phyloP scores from a whole-genome alignment of 345 rosid genomes.

The Arabidopsis arenosa region DNA sequence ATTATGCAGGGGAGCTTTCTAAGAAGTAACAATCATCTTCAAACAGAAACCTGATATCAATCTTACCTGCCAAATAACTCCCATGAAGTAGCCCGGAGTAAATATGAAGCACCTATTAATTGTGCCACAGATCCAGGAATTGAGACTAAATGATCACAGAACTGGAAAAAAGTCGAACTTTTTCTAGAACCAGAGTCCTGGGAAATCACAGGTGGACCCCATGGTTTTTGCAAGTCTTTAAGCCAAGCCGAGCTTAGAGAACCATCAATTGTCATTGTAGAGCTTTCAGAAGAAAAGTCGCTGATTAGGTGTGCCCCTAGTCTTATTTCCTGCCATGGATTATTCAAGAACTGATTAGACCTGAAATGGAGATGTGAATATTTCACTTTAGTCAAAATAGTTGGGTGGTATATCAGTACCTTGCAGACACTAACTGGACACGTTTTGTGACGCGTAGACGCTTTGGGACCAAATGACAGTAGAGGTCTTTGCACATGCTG shows the following conservation, averaged over 20 bases:
- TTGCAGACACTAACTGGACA: constrained; percentile 90
- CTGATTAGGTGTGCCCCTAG: constrained; percentile 72
- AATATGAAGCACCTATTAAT: constrained; percentile 84
- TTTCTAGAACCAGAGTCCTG: constrained; percentile 62
- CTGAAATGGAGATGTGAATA: constrained; percentile 35
- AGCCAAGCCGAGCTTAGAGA: constrained; percentile 84
- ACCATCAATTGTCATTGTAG: constrained; percentile 69
- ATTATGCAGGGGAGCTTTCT: not conserved
- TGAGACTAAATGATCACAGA: constrained; percentile 73
- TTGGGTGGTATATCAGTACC: constrained; percentile 54
- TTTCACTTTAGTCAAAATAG: constrained; percentile 18
- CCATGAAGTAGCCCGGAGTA: constrained; percentile 93
- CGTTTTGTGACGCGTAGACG: constrained; percentile 77
- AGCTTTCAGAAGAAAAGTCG: constrained; percentile 75
- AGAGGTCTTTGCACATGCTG: constrained; percentile 97
- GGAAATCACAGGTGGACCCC: constrained; percentile 59
- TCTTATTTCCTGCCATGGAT: constrained; percentile 71
- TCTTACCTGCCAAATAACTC: constrained; percentile 95
- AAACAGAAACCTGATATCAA: constrained; percentile 18
- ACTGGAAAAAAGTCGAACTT: constrained; percentile 55
- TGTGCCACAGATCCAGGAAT: constrained; percentile 88
- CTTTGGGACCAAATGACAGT: constrained; percentile 93
- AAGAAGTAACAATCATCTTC: constrained; percentile 13
- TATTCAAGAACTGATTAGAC: constrained; percentile 35
- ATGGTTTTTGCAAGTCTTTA: constrained; percentile 67